Evolutionary conservation across 805 yeast species (phyloP).

Genomic region (Henningerozyma blattae): DNA sequence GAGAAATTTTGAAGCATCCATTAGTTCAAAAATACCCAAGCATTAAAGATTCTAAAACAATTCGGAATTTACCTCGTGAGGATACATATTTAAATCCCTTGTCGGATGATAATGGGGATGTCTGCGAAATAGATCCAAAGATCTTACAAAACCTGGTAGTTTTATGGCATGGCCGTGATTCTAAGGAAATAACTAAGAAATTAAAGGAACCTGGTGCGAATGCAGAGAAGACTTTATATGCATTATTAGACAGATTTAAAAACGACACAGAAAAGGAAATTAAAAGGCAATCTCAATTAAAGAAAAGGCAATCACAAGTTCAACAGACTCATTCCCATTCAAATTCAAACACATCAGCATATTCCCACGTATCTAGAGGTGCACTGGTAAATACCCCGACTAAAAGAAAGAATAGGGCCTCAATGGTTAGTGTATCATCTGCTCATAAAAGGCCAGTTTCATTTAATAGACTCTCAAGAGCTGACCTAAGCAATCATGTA

Average conservation of each 20-base stretch:
- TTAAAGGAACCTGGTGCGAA: constrained; percentile 45
- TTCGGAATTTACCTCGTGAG: constrained; percentile 28
- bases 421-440: constrained; percentile 34
- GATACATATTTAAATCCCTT: constrained; percentile 28
- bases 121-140: constrained; percentile 49
- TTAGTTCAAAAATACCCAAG: constrained; percentile 57
- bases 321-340: constrained; percentile 2
- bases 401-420: constrained; percentile 29
- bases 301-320: constrained; percentile 28
- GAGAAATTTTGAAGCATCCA: constrained; percentile 71
- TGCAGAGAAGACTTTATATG: constrained; percentile 74
- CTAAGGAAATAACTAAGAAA: constrained; percentile 37
- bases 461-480: constrained; percentile 24
- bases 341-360: constrained; percentile 1
- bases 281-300: constrained; percentile 24
- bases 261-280: constrained; percentile 34
- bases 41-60: constrained; percentile 23
- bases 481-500: constrained; percentile 6
- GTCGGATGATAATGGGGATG: constrained; percentile 23
- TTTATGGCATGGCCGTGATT: constrained; percentile 68
- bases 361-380: constrained; percentile 1
- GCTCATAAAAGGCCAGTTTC: constrained; percentile 40
- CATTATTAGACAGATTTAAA: constrained; percentile 59
- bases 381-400: constrained; percentile 17
- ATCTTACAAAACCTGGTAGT: constrained; percentile 66